Evolutionary conservation across 257 asterid genomes (phyloP), one percentile per base, ranked within the genome.

Genomic region (Solanum chilense): DNA sequence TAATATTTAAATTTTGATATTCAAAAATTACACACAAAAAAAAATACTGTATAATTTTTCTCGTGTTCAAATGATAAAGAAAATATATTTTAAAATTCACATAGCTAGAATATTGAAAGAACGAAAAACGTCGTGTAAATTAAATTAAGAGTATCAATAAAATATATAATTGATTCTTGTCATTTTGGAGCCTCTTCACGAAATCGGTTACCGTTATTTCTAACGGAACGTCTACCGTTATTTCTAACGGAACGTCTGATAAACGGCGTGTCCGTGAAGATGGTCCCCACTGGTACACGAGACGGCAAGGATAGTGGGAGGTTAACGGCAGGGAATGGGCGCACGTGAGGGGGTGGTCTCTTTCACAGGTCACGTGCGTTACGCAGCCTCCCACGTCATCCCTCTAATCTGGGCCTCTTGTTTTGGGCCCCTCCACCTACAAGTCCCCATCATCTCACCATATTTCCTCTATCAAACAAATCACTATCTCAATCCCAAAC

Each of bases 261-360:
- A 42, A 86, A 70, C 87, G 83, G 56, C 39, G 90, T 86, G 45
- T 83, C 82, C 83, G 45, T 75, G 58, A 44, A 68, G 84, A 31
- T 73, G 92, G 93, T 82, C 90, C 94, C 94, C 94, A 89, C 93
- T 91, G 91, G 83, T 92, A 93, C 93, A 92, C 92, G 90, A 92
- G 86, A 76, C 87, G 91, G 91, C 92, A 16, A 87, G 88, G 89
- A 81, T 91, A 56, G 89, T 87, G 91, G 92, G 89, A 85, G 87
- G 88, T 88, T 86, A 87, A 90, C 92, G 90, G 91, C 93, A 92
- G 91, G 96, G 92, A 88, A 91, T 92, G 94, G 95, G 92, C 90
- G 92, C 95, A 91, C 95, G 92, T 91, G 93, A 89, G 91, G 73
- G 86, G 90, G 88, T 86, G 31, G 58, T 47, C 76, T 82, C 84